Percentiles rank a stretch among this genome's conserved stretches.
phyloP scores from a whole-genome alignment of 495 filamentous ascomycete genomes.

The Tuber magnatum region DNA sequence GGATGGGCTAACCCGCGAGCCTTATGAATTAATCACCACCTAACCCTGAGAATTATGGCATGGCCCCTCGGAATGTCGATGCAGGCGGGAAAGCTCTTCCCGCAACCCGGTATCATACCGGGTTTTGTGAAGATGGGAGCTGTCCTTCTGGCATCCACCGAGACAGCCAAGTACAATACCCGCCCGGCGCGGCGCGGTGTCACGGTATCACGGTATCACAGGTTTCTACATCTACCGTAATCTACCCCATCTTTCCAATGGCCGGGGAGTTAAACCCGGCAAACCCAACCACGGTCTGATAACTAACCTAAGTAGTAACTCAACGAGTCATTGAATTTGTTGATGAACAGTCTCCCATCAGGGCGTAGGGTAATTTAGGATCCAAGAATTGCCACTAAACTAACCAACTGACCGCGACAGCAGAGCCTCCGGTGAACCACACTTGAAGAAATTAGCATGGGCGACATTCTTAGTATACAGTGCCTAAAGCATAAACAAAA shows the following conservation, averaged over 20 bases:
- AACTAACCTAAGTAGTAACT: not conserved
- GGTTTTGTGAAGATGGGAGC: not conserved
- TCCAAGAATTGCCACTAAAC: not conserved
- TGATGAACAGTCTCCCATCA: not conserved
- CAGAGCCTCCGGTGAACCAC: not conserved
- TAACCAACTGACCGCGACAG: not conserved
- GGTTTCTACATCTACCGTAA: not conserved
- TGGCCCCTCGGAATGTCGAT: not conserved
- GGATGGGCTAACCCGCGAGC: not conserved
- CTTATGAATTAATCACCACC: not conserved
- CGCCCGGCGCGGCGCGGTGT: too few species aligned
- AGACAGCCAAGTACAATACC: not conserved
- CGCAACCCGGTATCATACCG: not conserved
- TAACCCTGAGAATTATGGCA: too few species aligned
- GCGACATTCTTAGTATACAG: not conserved
- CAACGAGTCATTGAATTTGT: not conserved
- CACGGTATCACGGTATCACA: too few species aligned
- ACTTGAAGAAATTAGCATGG: not conserved
- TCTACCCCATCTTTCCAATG: not conserved
- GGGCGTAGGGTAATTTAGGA: not conserved
- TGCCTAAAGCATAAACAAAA: not conserved
- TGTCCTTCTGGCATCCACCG: not conserved
- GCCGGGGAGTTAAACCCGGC: fast-evolving
- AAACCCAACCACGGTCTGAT: not conserved
- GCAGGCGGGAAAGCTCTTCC: too few species aligned